Evolutionary conservation across 768 basidiomycete genomes (phyloP).

Genomic region (Mrakia gelida): DNA sequence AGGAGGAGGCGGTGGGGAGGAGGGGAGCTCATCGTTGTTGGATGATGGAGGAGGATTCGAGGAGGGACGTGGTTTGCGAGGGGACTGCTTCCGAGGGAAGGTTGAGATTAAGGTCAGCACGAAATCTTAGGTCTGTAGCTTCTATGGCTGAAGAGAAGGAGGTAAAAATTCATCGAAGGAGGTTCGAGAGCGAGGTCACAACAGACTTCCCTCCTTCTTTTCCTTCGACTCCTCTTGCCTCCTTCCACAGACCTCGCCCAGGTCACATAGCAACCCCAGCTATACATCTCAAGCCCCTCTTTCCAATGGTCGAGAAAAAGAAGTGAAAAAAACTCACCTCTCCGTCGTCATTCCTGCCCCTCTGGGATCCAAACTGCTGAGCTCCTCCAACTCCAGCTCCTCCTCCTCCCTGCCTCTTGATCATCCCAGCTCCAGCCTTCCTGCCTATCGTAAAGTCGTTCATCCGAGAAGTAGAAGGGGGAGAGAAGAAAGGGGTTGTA

Average conservation of each 20-base stretch:
- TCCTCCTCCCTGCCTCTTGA: neutral
- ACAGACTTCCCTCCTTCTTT: neutral
- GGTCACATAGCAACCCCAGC: neutral
- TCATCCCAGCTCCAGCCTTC: conserved; percentile 4
- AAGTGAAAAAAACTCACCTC: neutral
- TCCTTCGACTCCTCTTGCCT: neutral
- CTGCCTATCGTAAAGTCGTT: conserved; percentile 3
- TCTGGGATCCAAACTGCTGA: neutral
- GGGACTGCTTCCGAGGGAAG: neutral
- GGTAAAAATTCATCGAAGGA: neutral
- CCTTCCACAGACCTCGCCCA: no score
- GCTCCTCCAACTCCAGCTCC: neutral
- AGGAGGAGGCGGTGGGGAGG: neutral
- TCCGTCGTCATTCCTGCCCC: neutral
- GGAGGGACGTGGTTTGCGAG: neutral
- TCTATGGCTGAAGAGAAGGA: neutral
- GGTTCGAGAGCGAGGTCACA: neutral
- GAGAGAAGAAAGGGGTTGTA: neutral
- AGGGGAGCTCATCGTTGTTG: neutral
- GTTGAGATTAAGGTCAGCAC: neutral
- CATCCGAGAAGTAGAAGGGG: neutral
- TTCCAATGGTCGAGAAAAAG: neutral
- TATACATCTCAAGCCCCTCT: no score
- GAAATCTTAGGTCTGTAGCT: neutral
- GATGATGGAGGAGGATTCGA: neutral